These are phyloP conservation scores for Cladosporium sp. DNA, from an alignment of 2,329 filamentous ascomycete species.

Conservation along the genomic window DNA sequence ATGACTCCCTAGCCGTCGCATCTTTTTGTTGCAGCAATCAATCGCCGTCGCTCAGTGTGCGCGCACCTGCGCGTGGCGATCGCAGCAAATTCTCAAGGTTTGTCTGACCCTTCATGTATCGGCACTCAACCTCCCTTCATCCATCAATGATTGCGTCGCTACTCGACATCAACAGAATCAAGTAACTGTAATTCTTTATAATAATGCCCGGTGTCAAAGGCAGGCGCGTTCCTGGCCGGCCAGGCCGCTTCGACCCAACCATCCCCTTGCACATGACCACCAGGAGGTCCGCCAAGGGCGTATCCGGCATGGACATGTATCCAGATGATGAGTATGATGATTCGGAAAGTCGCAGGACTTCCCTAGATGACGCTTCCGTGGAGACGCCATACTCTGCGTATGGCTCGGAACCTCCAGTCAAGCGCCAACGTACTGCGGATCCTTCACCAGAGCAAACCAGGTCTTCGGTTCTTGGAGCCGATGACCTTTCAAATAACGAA, in stretches of 20 bases:
- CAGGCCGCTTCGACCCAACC: constrained; percentile 40
- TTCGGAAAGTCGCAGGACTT: constrained; percentile 8
- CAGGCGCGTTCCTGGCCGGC: constrained; percentile 19
- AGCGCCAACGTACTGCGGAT: constrained; percentile 10
- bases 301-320: constrained; percentile 4
- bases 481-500: neutral
- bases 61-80: constrained; percentile 10
- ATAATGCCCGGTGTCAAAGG: constrained; percentile 19
- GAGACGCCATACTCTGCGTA: constrained; percentile 1
- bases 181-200: neutral
- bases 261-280: constrained; percentile 48
- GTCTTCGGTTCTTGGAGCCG: neutral
- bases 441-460: constrained; percentile 3
- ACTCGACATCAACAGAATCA: neutral
- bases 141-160: constrained; percentile 5
- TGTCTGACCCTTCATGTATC: constrained; percentile 4
- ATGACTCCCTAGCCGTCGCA: constrained; percentile 1
- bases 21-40: neutral
- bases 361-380: constrained; percentile 7
- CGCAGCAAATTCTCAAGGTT: constrained; percentile 11
- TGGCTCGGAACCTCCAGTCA: constrained; percentile 9
- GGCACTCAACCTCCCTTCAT: constrained; percentile 5
- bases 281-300: constrained; percentile 23
- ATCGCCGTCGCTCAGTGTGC: constrained; percentile 7
- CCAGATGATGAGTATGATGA: constrained; percentile 10